Conservation (phyloP, 768 basidiomycete genomes). For the Boletus subparvulus region DNA sequence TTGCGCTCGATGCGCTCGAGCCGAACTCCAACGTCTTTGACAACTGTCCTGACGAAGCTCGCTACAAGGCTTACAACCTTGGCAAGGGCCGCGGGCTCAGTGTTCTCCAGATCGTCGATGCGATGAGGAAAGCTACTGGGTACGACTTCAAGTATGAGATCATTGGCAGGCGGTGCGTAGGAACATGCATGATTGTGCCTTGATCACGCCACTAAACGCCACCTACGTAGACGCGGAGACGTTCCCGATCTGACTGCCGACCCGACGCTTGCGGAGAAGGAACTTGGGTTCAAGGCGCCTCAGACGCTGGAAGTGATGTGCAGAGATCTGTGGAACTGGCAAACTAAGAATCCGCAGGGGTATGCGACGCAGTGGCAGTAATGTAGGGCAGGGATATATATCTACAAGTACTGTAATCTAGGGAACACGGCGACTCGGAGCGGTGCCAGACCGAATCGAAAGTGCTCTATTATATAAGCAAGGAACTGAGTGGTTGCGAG, state of each 20-base stretch:
- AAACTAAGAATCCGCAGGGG: slow-evolving; percentile 85
- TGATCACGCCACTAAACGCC: slow-evolving; percentile 1
- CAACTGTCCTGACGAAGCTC: slow-evolving; percentile 48
- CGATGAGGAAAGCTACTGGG: slow-evolving; percentile 90
- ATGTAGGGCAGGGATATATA: slow-evolving; percentile 3
- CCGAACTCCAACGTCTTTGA: slow-evolving; percentile 58
- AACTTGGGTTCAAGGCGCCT: slow-evolving; percentile 88
- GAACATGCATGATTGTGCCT: background rate
- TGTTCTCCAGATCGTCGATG: slow-evolving; percentile 91
- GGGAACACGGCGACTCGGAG: too few relatives aligned
- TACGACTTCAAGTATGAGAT: slow-evolving; percentile 88
- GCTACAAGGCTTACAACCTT: slow-evolving; percentile 94
- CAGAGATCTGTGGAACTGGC: slow-evolving; percentile 98
- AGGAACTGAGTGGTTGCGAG: background rate
- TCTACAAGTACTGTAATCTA: slow-evolving; percentile 13
- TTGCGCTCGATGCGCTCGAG: slow-evolving; percentile 82
- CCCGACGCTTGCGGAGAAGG: slow-evolving; percentile 85
- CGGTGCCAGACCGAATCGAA: too few relatives aligned
- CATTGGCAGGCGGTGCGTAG: slow-evolving; percentile 80
- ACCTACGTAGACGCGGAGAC: slow-evolving; percentile 70
- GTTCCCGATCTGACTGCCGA: slow-evolving; percentile 97
- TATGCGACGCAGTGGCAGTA: slow-evolving; percentile 42
- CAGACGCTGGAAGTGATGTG: slow-evolving; percentile 90
- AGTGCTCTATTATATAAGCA: slow-evolving; percentile 15
- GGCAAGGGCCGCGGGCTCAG: slow-evolving; percentile 91